phyloP scores from a whole-genome alignment of 306 rosid genomes.

The Cyamopsis tetragonoloba region DNA sequence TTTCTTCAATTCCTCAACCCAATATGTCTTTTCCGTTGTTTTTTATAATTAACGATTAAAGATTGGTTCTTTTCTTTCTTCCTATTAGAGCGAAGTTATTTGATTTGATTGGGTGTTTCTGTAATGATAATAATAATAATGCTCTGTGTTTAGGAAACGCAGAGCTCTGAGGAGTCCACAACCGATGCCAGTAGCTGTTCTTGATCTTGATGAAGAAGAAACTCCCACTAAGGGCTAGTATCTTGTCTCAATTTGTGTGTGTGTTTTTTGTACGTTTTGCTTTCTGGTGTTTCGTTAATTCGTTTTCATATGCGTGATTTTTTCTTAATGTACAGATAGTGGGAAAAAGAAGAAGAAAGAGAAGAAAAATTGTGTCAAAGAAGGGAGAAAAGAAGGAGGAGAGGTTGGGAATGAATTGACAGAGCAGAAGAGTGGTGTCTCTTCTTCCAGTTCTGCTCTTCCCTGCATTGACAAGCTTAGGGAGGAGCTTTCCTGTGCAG shows the following conservation, averaged over 20 bases:
- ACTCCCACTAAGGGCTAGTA: slow-evolving; percentile 44
- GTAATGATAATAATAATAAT: not conserved
- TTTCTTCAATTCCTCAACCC: not conserved
- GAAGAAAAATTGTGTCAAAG: slow-evolving; percentile 4
- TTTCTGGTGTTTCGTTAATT: not conserved
- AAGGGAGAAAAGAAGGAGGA: slow-evolving; percentile 38
- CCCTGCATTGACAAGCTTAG: slow-evolving; percentile 83
- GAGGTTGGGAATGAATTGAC: slow-evolving; percentile 19
- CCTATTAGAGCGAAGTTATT: too few species aligned
- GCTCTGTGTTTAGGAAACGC: slow-evolving; percentile 59
- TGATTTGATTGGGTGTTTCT: not conserved
- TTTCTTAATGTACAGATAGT: slow-evolving; percentile 35
- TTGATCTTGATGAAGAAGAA: slow-evolving; percentile 70
- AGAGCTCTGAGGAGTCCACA: slow-evolving; percentile 51
- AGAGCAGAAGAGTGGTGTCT: slow-evolving; percentile 32
- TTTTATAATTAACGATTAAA: not conserved
- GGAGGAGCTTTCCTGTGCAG: slow-evolving; percentile 97
- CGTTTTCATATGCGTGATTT: not conserved
- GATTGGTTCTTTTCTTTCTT: not conserved
- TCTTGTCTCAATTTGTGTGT: not conserved
- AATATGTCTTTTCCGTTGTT: not conserved
- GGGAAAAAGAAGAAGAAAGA: slow-evolving; percentile 43
- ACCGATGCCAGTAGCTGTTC: slow-evolving; percentile 46
- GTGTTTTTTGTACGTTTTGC: not conserved
- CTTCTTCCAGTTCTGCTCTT: slow-evolving; percentile 36